phyloP scores from a whole-genome alignment of 305 asterid genomes.

The Monarda citriodora region DNA sequence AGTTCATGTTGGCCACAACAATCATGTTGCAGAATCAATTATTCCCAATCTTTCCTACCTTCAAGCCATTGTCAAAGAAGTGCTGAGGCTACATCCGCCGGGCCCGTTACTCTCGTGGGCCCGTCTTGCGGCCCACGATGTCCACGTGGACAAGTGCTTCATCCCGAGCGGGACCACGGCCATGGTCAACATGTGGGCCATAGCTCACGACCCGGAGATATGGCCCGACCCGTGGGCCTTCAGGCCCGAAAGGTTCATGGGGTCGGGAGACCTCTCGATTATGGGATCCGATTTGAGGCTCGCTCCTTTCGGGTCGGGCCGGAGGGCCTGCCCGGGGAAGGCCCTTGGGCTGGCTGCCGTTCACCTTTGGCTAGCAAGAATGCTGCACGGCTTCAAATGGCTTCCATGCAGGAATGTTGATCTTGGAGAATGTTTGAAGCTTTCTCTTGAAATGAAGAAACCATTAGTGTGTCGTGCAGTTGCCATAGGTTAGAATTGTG shows the following conservation, averaged over 20 bases:
- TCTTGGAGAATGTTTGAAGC: slow-evolving; percentile 53
- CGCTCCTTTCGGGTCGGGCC: slow-evolving; percentile 71
- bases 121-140: slow-evolving; percentile 54
- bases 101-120: slow-evolving; percentile 80
- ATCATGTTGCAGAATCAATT: slow-evolving; percentile 35
- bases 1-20: slow-evolving; percentile 16
- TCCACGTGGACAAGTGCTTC: slow-evolving; percentile 42
- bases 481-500: neutral
- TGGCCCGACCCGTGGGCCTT: slow-evolving; percentile 60
- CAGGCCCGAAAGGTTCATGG: slow-evolving; percentile 50
- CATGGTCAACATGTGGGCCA: slow-evolving; percentile 83
- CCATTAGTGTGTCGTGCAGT: slow-evolving; percentile 40
- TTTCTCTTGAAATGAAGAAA: slow-evolving; percentile 68
- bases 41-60: slow-evolving; percentile 51
- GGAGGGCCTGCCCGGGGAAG: slow-evolving; percentile 57
- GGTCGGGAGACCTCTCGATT: slow-evolving; percentile 31
- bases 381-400: slow-evolving; percentile 52
- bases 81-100: slow-evolving; percentile 54
- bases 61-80: slow-evolving; percentile 57
- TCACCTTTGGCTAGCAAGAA: slow-evolving; percentile 51
- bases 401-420: slow-evolving; percentile 34
- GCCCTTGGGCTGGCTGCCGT: slow-evolving; percentile 53
- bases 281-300: slow-evolving; percentile 70
- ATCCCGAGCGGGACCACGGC: slow-evolving; percentile 68
- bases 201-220: slow-evolving; percentile 48